Percentiles rank a stretch among this genome's conserved stretches.
Evolutionary conservation across 2,329 filamentous ascomycete genomes (phyloP).

Genomic region (Xylaria sp.): DNA sequence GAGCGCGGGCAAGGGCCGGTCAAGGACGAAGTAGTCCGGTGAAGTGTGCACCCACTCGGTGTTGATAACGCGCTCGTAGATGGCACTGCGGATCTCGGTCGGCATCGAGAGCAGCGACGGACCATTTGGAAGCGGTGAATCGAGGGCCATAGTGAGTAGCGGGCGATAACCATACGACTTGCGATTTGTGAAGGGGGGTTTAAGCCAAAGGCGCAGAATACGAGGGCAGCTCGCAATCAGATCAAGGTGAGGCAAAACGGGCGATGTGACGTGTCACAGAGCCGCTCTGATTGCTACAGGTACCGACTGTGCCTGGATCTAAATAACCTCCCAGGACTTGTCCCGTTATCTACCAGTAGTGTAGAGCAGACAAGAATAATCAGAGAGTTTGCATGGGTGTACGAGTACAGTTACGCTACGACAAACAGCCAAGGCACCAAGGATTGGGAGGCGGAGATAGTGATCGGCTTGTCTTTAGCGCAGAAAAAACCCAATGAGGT

Average conservation of each 20-base stretch:
- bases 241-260: background rate
- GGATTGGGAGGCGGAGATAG: slow-evolving; percentile 20
- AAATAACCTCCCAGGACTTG: too few species aligned
- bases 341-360: background rate
- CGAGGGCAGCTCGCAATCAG: background rate
- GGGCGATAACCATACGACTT: background rate
- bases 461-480: slow-evolving; percentile 5
- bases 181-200: background rate
- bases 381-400: slow-evolving; percentile 1
- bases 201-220: background rate
- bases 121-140: background rate
- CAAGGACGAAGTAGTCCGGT: slow-evolving; percentile 35
- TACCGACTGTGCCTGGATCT: background rate
- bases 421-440: slow-evolving; percentile 25
- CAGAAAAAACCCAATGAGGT: slow-evolving; percentile 4
- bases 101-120: slow-evolving; percentile 27
- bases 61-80: slow-evolving; percentile 33
- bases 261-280: background rate
- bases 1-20: slow-evolving; percentile 38
- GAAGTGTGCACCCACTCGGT: slow-evolving; percentile 34
- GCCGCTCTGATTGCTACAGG: background rate
- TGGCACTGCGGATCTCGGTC: slow-evolving; percentile 35
- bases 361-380: background rate
- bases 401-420: background rate
- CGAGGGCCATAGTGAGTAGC: slow-evolving; percentile 21